phyloP scores from a whole-genome alignment of 2,329 filamentous ascomycete genomes.

The Golovinomyces cichoracearum region DNA sequence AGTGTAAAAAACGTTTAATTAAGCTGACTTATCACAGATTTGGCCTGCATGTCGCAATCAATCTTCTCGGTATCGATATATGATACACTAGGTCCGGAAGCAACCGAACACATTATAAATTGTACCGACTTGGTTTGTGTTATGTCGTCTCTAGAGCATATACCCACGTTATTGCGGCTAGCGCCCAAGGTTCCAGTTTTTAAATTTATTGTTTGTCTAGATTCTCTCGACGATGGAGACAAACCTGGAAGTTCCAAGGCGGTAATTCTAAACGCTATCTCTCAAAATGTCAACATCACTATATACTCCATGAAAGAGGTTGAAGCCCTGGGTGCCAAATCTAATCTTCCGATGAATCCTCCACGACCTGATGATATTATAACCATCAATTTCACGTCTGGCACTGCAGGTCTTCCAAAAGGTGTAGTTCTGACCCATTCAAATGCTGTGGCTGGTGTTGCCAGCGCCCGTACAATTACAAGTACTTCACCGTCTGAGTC shows the following conservation, averaged over 20 bases:
- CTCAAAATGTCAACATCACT: slow-evolving; percentile 44
- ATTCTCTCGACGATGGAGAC: slow-evolving; percentile 60
- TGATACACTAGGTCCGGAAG: slow-evolving; percentile 75
- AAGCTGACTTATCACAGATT: slow-evolving; percentile 27
- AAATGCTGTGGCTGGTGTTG: slow-evolving; percentile 50
- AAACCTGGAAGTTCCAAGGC: slow-evolving; percentile 51
- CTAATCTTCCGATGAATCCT: slow-evolving; percentile 42
- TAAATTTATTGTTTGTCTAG: slow-evolving; percentile 70
- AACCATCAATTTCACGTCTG: slow-evolving; percentile 80
- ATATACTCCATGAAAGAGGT: slow-evolving; percentile 61
- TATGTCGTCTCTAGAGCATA: slow-evolving; percentile 53
- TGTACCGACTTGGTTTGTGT: slow-evolving; percentile 55
- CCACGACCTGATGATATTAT: slow-evolving; percentile 51
- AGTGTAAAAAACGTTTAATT: neutral
- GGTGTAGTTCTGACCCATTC: slow-evolving; percentile 61
- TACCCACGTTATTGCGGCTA: slow-evolving; percentile 58
- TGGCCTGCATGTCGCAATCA: slow-evolving; percentile 65
- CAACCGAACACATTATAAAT: slow-evolving; percentile 88
- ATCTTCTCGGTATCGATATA: slow-evolving; percentile 85
- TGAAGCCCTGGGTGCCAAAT: slow-evolving; percentile 50
- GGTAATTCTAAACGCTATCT: slow-evolving; percentile 49
- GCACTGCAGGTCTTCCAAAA: slow-evolving; percentile 61
- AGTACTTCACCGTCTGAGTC: slow-evolving; percentile 29
- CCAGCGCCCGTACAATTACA: slow-evolving; percentile 29
- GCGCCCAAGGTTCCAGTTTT: slow-evolving; percentile 48